Base-by-base conservation (phyloP, 2,329 filamentous ascomycete species). In the Colletotrichum theobromicola region DNA sequence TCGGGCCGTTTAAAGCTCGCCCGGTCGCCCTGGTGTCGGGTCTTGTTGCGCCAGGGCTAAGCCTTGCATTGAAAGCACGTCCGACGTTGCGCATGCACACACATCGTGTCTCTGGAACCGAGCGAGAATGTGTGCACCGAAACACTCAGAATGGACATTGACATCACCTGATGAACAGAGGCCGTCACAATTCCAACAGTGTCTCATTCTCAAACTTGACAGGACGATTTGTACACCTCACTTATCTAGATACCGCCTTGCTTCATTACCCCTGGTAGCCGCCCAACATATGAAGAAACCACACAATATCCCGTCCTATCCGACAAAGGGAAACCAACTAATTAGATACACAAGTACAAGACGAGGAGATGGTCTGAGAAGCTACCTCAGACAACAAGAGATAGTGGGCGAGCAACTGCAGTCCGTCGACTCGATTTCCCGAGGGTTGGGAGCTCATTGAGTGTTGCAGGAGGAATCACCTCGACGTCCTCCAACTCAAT, bases 401-500 rank as follows among this genome's bases (percentile, higher is more conserved):
- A 12, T 21, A 50, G 35, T n/a, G 72, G 63, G n/a, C 70, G 63
- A 24, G 30, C 30, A 34, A 30, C 55, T 15, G 68, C 13, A 60
- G 60, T 7, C 50, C 68, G 26, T 67, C 63, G 26, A 68, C 61
- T 21, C 37, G 69, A 53, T 21, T 76, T 61, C 28, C 78, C 79
- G 53, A 79, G 80, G 34, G 66, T 77, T 35, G 83, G 83, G 9
- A 84, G 80, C 60, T 81, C 75, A 37, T 78, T 76, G 12, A 79
- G 61, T 7, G 78, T 76, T 8, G 69, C 69, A 28, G 81, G 75
- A 62, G 78, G 78, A 18, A 78, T 80, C 64, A 81, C 79, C 7
- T 79, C 71, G 73, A 83, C 80, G 35, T 81, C 79, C 70, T 85
- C 82, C 18, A 87, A 76, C 8, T 82, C 80, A 34, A 87, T 62